Evolutionary conservation across 768 basidiomycete species (phyloP), one percentile per base, ranked within the genome.

Genomic region (Hericium rajendrae): DNA sequence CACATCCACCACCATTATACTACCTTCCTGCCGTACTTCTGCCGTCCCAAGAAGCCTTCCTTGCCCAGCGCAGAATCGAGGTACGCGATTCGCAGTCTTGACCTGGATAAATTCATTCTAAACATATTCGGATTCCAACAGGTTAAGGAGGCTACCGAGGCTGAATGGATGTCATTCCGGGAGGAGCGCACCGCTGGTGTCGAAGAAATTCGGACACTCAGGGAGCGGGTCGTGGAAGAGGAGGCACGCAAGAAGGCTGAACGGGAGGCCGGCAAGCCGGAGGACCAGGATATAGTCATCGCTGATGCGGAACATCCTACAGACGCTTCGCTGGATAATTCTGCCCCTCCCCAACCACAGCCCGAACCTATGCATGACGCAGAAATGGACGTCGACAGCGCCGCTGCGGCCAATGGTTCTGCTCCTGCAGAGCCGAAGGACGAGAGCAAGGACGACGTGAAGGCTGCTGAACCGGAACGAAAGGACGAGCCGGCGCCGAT

Each of bases 1-100:
- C 84, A 39, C 86, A 90, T 59, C 88, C 86, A 8, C 84, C 88
- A 20, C 86, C 88, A 3, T 64, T 91, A 15, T 90, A 85, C 64
- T 92, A 89, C 64, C 80, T 89, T 51, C 89, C 89, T 37, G 80
- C 78, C 38, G 71, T 85, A 56, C 76, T 91, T 20, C 79, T 81
- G 0, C 76, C 85, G 20, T 76, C 79, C 16, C 89, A 92, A 71
- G 85, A 86, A 68, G 73, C 77, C 4, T 89, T 89, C 62, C 64
- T 91, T 11, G 67, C 69, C 51, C 76, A 74, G 54, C 76, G 86
- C 52, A 88, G 84, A 70, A 74, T 72, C 62, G 81, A 87, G 77
- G 88, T 83, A 60, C 53, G 76, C 6, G 28, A 39, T 37, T 6
- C 50, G 20, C 51, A 24, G 32, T 9, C 18, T 13, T 52, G 28